Percentiles rank a stretch among this genome's conserved stretches.
phyloP scores from a whole-genome alignment of 2,329 filamentous ascomycete genomes.

The Alternaria sp. region DNA sequence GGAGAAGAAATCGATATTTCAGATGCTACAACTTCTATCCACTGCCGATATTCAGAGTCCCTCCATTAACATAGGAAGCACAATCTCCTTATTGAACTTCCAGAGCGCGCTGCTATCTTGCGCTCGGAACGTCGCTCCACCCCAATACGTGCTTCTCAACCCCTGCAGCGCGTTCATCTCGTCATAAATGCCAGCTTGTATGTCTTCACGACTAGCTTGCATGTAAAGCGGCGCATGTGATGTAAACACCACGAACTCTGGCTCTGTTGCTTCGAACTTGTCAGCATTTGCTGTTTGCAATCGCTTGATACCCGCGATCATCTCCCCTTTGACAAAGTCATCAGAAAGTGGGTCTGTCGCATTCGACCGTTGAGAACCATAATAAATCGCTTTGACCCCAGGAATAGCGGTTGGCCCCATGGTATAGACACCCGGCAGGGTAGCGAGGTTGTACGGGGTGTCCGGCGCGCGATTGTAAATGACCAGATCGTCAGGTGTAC shows the following conservation, averaged over 20 bases:
- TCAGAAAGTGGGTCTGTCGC: constrained; percentile 26
- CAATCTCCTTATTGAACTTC: constrained; percentile 42
- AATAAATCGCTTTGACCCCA: not conserved
- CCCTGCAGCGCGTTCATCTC: constrained; percentile 33
- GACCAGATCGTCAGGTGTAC: constrained; percentile 35
- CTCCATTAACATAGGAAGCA: not conserved
- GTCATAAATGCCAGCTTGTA: constrained; percentile 24
- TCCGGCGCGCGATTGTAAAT: not conserved
- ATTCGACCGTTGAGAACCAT: not conserved
- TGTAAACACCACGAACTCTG: not conserved
- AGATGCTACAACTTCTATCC: not conserved
- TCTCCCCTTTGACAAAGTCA: constrained; percentile 9
- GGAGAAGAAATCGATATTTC: constrained; percentile 4
- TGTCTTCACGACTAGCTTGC: not conserved
- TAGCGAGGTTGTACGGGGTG: not conserved
- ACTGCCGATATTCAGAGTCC: not conserved
- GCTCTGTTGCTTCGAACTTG: constrained; percentile 1
- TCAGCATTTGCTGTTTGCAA: constrained; percentile 20
- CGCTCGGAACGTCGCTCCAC: constrained; percentile 23
- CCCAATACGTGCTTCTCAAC: constrained; percentile 27
- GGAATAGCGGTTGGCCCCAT: not conserved
- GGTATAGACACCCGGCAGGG: not conserved
- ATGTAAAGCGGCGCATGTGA: constrained; percentile 1
- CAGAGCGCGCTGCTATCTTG: constrained; percentile 29
- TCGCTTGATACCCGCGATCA: not conserved